phyloP scores from a whole-genome alignment of 208 protist genomes.

The Herpetomonas samuelpessoai region DNA sequence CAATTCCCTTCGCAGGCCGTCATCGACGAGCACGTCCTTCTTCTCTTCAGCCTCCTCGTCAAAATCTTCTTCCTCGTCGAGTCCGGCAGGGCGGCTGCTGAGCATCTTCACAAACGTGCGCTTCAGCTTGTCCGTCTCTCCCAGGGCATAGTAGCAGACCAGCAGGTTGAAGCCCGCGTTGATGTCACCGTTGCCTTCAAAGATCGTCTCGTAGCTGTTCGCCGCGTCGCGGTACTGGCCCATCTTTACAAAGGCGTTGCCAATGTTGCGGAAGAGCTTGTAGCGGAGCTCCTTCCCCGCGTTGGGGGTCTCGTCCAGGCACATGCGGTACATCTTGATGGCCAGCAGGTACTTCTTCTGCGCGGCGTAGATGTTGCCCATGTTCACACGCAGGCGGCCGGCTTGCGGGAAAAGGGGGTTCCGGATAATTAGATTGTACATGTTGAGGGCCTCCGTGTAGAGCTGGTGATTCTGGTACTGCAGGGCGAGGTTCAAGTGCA shows the following conservation, averaged over 20 bases:
- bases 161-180: slow-evolving; percentile 95
- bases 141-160: slow-evolving; percentile 96
- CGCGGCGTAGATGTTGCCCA: slow-evolving; percentile 98
- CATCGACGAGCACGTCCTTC: slow-evolving; percentile 85
- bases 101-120: slow-evolving; percentile 90
- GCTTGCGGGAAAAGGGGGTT: slow-evolving; percentile 94
- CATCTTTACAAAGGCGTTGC: slow-evolving; percentile 95
- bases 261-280: slow-evolving; percentile 96
- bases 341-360: slow-evolving; percentile 95
- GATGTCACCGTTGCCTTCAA: slow-evolving; percentile 91
- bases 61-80: slow-evolving; percentile 72
- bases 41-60: slow-evolving; percentile 84
- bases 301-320: slow-evolving; percentile 92
- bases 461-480: slow-evolving; percentile 95
- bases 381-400: slow-evolving; percentile 95
- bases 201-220: slow-evolving; percentile 92
- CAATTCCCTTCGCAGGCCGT: slow-evolving; percentile 73
- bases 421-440: slow-evolving; percentile 94
- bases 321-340: slow-evolving; percentile 97
- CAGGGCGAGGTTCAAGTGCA: slow-evolving; percentile 96
- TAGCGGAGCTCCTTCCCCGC: slow-evolving; percentile 91
- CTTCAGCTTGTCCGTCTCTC: slow-evolving; percentile 94
- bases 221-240: slow-evolving; percentile 97
- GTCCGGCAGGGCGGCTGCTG: slow-evolving; percentile 55
- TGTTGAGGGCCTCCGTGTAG: slow-evolving; percentile 95